phyloP scores from a whole-genome alignment of 306 rosid species.

The Glycine tomentella region DNA sequence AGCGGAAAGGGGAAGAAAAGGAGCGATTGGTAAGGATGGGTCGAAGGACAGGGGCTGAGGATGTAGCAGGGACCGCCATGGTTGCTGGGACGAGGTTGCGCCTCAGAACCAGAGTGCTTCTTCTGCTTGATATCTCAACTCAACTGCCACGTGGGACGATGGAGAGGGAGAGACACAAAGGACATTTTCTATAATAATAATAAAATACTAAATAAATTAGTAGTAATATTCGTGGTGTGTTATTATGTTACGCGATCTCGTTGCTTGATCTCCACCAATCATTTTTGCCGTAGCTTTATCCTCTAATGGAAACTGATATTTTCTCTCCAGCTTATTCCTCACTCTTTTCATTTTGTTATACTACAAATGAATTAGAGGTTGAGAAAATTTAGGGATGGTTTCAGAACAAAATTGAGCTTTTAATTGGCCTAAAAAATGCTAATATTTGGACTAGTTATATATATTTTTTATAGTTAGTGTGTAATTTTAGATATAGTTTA shows the following conservation, averaged over 20 bases:
- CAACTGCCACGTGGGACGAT: conserved; percentile 70
- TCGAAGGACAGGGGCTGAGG: conserved; percentile 58
- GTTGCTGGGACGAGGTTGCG: conserved; percentile 30
- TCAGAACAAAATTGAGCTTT: too few species aligned
- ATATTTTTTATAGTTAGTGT: too few species aligned
- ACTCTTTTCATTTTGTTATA: not conserved
- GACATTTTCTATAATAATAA: not conserved
- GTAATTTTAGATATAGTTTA: too few species aligned
- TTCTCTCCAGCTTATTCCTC: not conserved
- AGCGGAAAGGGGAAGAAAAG: conserved; percentile 47
- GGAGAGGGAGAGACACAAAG: not conserved
- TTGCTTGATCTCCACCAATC: conserved; percentile 64
- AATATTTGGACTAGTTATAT: too few species aligned
- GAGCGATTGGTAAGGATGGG: conserved; percentile 40
- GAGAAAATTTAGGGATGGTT: not conserved
- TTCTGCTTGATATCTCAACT: conserved; percentile 13
- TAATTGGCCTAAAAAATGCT: too few species aligned
- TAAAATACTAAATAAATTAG: not conserved
- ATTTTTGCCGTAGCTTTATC: conserved; percentile 59
- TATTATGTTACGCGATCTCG: not conserved
- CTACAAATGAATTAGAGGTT: not conserved
- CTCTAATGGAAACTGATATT: not conserved
- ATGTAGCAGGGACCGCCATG: conserved; percentile 70
- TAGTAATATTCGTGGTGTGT: not conserved
- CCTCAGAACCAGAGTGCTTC: not conserved